Evolutionary conservation across 1,284 basidiomycete species (phyloP), one percentile per base, ranked within the genome.

Genomic region (Puccinia triticina): DNA sequence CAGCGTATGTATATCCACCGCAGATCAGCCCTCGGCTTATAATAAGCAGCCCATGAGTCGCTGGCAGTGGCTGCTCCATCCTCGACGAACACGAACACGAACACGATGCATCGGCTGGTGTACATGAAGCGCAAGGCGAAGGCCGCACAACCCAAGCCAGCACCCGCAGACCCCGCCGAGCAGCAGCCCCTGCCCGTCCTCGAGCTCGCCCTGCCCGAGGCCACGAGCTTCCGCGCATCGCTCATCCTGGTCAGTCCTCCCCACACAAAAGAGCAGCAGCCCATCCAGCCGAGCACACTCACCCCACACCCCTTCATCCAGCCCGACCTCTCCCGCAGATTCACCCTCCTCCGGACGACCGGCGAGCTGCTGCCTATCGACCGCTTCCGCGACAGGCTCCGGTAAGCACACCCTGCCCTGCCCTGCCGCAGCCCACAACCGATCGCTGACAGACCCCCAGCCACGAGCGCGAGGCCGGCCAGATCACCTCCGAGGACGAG

Each of bases 251-350:
- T 79, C 14, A 11, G 77, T 64, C 29, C 18, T 37, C 4, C 59
- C 59, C 40, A 43, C 40, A 43, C 40, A 4, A 4, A 43, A 43
- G 12, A 59, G 55, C 4, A 59, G 8, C 21, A 4, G 7, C 55
- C 55, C 55, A 5, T 18, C 55, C 55, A 59, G 7, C 40, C 4
- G 48, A 40, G 1, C 32, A 40, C 2, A 2, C 23, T 32, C 16
- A 2, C 34, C 32, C 23, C 37, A 16, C 37, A 43, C 34, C 18
- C 37, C 18, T n/a, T 32, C 32, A 23, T 50, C 43, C 21, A 81
- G 79, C 79, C 71, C 14, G 79, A 73, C 48, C 61, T 81, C n/a
- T 59, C 79, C 3, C 79, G 79, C 34, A 71, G 79, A 37, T 81
- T 81, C 55, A 81, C 79, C 14, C 34, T 81, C 1, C 29, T 81